Base-by-base conservation (phyloP, 371 early-diverging fungal species). In the Mortierella sp. region DNA sequence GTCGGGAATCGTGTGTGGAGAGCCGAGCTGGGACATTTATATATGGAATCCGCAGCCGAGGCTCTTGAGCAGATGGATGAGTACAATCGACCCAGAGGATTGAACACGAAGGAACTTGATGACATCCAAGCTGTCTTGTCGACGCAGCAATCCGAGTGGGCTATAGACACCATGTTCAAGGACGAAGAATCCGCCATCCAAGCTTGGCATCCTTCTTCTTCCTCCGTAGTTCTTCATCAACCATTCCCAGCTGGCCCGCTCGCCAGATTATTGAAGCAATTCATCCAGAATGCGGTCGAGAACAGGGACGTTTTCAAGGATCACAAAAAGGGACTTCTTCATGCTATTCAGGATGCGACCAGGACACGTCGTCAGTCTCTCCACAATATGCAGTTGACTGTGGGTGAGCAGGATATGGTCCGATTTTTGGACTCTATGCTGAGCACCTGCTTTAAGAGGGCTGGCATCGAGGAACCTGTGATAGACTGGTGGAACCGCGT, bases 241-340 rank as follows among this genome's bases (percentile, higher is more conserved):
- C 14, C 28, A 14, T 7, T 23, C 6, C 5, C 37, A 19, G 11
- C 41, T 26, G 23, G 34, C 8, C 9, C 4, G 8, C 34, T 59
- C 2, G 59, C 34, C 1, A 11, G 11, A 4, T 8, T 60, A 9
- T 14, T 60, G 51, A 15, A 43, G 9, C 21, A 23, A 7, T 63
- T 70, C 28, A 3, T 70, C 21, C 31, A 17, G 6, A 70, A 64
- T 27, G 21, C 48, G 1, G 21, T 3, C 4, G 70, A 70, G 55
- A 70, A 70, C n/a, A 15, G 28, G 4, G 70, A 63, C 2, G 70
- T 70, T 14, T 53, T 44, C 50, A 70, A 58, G 44, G 21, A n/a
- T 1, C 31, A 70, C 7, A 37, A 50, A 2, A 47, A 32, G 11
- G 55, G 30, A 0, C 26, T 70, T 4, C 37, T 70, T 6, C 19